Evolutionary conservation across 192 early-diverging fungal species (phyloP), one percentile per base, ranked within the genome.

Genomic region (Podila epigama): DNA sequence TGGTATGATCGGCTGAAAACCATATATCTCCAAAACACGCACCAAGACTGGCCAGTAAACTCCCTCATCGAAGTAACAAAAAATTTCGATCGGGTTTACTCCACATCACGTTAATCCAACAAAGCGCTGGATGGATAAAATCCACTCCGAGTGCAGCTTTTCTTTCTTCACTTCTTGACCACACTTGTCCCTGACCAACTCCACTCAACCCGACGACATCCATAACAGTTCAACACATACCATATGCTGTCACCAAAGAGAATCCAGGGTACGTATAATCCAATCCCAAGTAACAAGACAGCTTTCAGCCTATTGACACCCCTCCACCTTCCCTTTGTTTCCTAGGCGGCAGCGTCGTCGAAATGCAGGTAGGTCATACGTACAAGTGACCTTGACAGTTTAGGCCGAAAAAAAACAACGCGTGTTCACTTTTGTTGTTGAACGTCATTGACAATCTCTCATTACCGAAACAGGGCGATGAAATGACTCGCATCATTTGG

Each of bases 401-500:
- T 28, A 15, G 12, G 29, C 8, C 4, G 8, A 29, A 60, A 48
- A 59, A 41, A 60, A 20, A 20, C 27, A 60, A 51, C 29, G 9
- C 39, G 25, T 63, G 95, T 95, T 75, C 69, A 81, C 36, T 93
- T 97, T 56, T 81, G 85, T 79, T 93, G 81, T 92, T 96, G 27
- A 89, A 94, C 48, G 93, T 94, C 57, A 89, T 22, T 53, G 29
- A n/a, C 25, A 11, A 36, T 53, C n/a, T 61, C 11, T 20, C 32
- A 39, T 15, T 80, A 83, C n/a, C n/a, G n/a, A n/a, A 91, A n/a
- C 92, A 98, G 73, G 97, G 97, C 64, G 97, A 99, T 82, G 97
- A 99, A 86, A 98, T 98, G 96, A 99, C 97, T 37, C 86, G 97
- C 70, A 98, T 99, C 84, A 93, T 99, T 82, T 97, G 94, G 94